These are phyloP conservation scores for Combretum micranthum DNA, from an alignment of 345 rosid genomes.

Conservation along the genomic window DNA sequence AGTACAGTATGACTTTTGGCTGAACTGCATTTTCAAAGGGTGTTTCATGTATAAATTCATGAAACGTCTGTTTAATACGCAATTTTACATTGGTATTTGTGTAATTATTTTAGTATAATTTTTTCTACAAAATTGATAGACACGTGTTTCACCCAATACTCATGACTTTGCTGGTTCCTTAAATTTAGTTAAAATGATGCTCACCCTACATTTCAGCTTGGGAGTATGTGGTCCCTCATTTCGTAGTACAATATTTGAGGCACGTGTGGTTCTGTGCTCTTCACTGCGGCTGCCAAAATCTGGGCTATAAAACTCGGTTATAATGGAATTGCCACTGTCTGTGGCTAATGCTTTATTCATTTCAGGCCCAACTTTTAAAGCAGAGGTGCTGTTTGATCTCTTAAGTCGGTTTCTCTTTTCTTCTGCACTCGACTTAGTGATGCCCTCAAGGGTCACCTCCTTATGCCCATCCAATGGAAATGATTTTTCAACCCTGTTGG, in stretches of 20 bases:
- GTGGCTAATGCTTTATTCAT: conserved; percentile 37
- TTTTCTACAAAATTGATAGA: background rate
- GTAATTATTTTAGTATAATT: background rate
- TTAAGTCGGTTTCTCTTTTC: conserved; percentile 57
- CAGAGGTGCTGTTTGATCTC: conserved; percentile 86
- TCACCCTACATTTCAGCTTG: conserved; percentile 80
- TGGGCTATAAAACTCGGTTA: conserved; percentile 69
- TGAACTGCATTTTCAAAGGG: no score
- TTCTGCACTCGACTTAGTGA: conserved; percentile 22
- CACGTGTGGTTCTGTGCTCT: conserved; percentile 23
- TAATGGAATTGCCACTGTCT: conserved; percentile 52
- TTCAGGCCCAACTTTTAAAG: conserved; percentile 42
- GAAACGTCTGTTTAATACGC: no score
- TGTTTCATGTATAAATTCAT: no score
- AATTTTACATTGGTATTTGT: background rate
- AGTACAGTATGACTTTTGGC: no score
- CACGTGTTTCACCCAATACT: no score
- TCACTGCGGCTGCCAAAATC: conserved; percentile 35
- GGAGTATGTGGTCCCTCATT: conserved; percentile 43
- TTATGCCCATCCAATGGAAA: conserved; percentile 19
- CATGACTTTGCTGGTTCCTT: background rate
- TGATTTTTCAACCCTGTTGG: conserved; percentile 22
- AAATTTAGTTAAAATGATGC: conserved; percentile 17
- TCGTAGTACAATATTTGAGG: conserved; percentile 27
- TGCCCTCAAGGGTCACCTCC: conserved; percentile 18